These are phyloP conservation scores for Colletotrichum cereale DNA, from an alignment of 2,329 filamentous ascomycete species.

Conservation along the genomic window DNA sequence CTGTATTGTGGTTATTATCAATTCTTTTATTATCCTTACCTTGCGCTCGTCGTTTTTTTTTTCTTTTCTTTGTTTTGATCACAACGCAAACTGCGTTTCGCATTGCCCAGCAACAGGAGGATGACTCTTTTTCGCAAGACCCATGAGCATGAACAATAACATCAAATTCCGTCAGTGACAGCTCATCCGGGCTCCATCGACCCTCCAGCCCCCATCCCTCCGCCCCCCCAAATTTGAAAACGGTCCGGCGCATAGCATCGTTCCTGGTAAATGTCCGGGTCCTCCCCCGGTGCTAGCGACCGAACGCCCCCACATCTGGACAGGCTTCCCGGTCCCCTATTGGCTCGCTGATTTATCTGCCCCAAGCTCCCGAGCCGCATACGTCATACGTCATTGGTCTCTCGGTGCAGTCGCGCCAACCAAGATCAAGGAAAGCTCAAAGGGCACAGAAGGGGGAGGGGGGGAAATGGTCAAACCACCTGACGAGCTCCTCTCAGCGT, in stretches of 20 bases:
- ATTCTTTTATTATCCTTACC: neutral
- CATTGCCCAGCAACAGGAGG: neutral
- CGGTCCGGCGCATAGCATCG: slow-evolving; percentile 22
- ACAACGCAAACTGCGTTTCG: neutral
- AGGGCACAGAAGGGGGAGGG: neutral
- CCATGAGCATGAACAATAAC: slow-evolving; percentile 17
- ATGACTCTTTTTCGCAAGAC: neutral
- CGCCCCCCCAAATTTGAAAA: too few species aligned
- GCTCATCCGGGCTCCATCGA: slow-evolving; percentile 3
- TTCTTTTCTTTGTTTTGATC: neutral
- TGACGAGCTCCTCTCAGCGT: slow-evolving; percentile 24
- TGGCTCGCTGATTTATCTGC: slow-evolving; percentile 19
- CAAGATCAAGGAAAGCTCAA: slow-evolving; percentile 40
- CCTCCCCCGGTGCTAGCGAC: slow-evolving; percentile 20
- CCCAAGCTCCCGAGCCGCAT: slow-evolving; percentile 41
- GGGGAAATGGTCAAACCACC: slow-evolving; percentile 24
- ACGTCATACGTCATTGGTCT: slow-evolving; percentile 38
- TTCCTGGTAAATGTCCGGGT: slow-evolving; percentile 33
- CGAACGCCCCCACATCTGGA: slow-evolving; percentile 9
- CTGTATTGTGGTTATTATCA: neutral
- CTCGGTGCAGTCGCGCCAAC: slow-evolving; percentile 24
- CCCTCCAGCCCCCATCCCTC: neutral
- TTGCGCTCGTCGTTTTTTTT: neutral
- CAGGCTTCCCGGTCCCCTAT: slow-evolving; percentile 11
- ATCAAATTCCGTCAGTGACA: neutral